A percentile compares a stretch with the other conserved stretches of the same genome.
phyloP scores from a whole-genome alignment of 2,329 filamentous ascomycete genomes.

The Plenodomus lindquistii region DNA sequence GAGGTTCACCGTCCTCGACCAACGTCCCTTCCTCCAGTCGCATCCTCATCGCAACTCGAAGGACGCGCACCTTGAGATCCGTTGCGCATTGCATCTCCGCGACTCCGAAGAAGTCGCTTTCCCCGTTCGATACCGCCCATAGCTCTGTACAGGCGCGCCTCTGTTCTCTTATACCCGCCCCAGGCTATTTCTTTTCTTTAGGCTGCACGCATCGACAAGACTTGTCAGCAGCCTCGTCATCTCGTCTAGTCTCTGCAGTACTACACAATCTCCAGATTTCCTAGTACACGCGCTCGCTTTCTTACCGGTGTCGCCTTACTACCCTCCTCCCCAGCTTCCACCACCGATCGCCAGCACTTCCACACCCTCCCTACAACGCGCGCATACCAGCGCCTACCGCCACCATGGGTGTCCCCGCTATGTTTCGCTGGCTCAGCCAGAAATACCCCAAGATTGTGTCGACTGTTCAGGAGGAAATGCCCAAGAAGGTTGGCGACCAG shows the following conservation, averaged over 20 bases:
- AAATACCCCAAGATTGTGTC: conserved; percentile 98
- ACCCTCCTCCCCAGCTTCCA: conserved; percentile 7
- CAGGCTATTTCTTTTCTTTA: conserved; percentile 14
- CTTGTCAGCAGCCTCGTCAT: conserved; percentile 11
- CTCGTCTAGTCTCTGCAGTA: conserved; percentile 19
- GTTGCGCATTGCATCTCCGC: not conserved
- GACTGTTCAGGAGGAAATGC: conserved; percentile 82
- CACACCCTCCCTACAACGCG: conserved; percentile 4
- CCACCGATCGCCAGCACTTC: conserved; percentile 1
- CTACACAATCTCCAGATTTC: conserved; percentile 18
- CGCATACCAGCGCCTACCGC: conserved; percentile 24
- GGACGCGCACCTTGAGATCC: not conserved
- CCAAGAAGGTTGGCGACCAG: conserved; percentile 79
- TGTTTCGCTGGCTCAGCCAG: conserved; percentile 94
- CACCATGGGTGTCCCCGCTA: conserved; percentile 88
- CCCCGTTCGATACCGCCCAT: conserved; percentile 4
- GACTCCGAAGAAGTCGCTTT: not conserved
- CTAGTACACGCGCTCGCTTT: conserved; percentile 21
- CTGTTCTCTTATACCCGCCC: not conserved
- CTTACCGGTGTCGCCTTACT: conserved; percentile 13
- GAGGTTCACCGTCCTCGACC: not conserved
- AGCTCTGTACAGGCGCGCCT: not conserved
- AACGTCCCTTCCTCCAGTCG: not conserved
- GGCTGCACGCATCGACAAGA: conserved; percentile 17
- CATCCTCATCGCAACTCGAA: not conserved